Percentiles rank a stretch among this genome's conserved stretches.
Evolutionary conservation across 257 asterid species (phyloP).

Genomic region (Datura wrightii): DNA sequence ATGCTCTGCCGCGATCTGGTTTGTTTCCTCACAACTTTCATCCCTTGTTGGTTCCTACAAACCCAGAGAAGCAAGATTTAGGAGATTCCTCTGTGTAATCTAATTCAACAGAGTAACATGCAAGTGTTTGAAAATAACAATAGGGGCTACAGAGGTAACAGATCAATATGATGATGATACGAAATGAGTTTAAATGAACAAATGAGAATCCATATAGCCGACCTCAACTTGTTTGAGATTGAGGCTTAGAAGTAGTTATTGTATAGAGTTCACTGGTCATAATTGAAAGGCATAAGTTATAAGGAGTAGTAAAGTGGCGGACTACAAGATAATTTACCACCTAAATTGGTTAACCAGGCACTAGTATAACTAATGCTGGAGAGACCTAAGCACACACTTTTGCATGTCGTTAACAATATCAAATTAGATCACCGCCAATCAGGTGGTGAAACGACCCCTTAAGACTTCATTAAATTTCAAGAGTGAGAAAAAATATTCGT

Average conservation of each 20-base stretch:
- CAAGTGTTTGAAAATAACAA: not conserved
- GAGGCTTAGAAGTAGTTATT: not conserved
- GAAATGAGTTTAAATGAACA: not conserved
- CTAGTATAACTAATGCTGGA: not conserved
- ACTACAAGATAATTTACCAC: not conserved
- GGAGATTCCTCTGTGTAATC: not conserved
- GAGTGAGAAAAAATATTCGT: not conserved
- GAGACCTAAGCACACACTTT: not conserved
- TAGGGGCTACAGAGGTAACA: not conserved
- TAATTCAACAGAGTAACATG: slow-evolving; percentile 19
- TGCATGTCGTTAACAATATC: not conserved
- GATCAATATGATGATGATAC: not conserved
- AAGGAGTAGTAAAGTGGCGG: not conserved
- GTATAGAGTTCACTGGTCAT: not conserved
- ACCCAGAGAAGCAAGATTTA: slow-evolving; percentile 3
- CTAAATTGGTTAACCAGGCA: not conserved
- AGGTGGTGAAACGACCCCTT: not conserved
- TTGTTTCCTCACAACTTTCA: not conserved
- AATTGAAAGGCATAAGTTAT: not conserved
- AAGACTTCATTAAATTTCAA: not conserved
- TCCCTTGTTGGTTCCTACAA: slow-evolving; percentile 42
- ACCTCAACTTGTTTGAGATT: not conserved
- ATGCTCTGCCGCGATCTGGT: not conserved
- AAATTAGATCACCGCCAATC: not conserved
- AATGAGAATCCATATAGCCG: not conserved